phyloP scores from a whole-genome alignment of 2,329 filamentous ascomycete species.

The Mycosphaerella sp. region DNA sequence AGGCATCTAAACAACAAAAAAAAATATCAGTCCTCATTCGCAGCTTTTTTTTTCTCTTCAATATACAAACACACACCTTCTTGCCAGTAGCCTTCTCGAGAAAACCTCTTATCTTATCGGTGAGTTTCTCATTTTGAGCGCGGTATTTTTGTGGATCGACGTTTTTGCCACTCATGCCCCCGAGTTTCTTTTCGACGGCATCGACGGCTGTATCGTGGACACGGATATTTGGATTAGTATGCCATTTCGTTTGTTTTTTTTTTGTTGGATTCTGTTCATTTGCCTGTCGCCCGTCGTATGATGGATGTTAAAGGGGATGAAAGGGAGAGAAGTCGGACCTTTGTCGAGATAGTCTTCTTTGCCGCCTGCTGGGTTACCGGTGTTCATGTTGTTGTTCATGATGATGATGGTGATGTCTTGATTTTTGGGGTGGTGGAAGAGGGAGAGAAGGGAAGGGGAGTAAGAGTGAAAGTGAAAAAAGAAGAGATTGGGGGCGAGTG shows the following conservation, averaged over 20 bases:
- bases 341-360: slow-evolving; percentile 30
- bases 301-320: too few relatives aligned
- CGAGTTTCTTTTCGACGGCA: slow-evolving; percentile 23
- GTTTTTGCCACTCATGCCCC: slow-evolving; percentile 18
- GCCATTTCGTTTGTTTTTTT: too few relatives aligned
- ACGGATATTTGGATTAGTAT: background rate
- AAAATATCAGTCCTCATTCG: background rate
- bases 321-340: slow-evolving; percentile 6
- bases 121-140: slow-evolving; percentile 32
- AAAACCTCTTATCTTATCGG: slow-evolving; percentile 28
- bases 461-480: too few relatives aligned
- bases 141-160: slow-evolving; percentile 28
- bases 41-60: too few relatives aligned
- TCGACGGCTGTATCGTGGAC: slow-evolving; percentile 16
- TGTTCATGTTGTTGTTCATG: background rate
- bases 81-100: slow-evolving; percentile 32
- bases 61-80: slow-evolving; percentile 19
- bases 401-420: background rate
- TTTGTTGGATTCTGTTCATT: too few relatives aligned
- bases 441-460: too few relatives aligned
- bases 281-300: too few relatives aligned
- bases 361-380: background rate
- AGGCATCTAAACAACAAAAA: background rate
- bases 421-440: background rate
- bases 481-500: too few relatives aligned